Conservation (phyloP, 2,329 filamentous ascomycete species). For the Clathrospora elynae region DNA sequence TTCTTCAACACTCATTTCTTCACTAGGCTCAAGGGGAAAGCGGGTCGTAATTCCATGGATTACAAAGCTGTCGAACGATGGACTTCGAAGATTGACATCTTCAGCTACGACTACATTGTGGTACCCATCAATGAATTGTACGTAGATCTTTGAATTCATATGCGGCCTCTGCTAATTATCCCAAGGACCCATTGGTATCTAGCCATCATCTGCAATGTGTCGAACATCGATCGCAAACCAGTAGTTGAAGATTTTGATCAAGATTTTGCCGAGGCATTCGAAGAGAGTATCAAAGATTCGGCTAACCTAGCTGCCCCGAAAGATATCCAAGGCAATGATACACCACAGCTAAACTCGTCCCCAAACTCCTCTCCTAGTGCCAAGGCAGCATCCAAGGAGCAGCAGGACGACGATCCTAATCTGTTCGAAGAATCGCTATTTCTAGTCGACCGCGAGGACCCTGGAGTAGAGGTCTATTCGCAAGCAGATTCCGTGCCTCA, state of each 20-base stretch:
- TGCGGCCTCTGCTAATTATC: slow-evolving; percentile 7
- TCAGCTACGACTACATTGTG: slow-evolving; percentile 84
- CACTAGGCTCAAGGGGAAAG: slow-evolving; percentile 68
- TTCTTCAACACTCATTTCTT: slow-evolving; percentile 96
- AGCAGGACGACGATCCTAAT: slow-evolving; percentile 20
- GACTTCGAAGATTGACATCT: slow-evolving; percentile 84
- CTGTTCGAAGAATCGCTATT: slow-evolving; percentile 30
- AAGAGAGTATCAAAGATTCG: not conserved
- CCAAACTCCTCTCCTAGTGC: not conserved
- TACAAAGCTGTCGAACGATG: slow-evolving; percentile 85
- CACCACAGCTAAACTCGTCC: not conserved
- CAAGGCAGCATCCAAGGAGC: not conserved
- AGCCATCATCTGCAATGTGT: slow-evolving; percentile 90
- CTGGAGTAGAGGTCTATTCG: not conserved
- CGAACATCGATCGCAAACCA: slow-evolving; percentile 58
- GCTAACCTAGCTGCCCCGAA: not conserved
- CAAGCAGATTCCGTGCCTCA: not conserved
- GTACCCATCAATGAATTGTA: slow-evolving; percentile 84
- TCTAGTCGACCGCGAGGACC: slow-evolving; percentile 28
- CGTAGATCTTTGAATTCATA: slow-evolving; percentile 6
- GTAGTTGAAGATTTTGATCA: slow-evolving; percentile 20
- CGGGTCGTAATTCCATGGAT: slow-evolving; percentile 65
- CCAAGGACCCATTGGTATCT: slow-evolving; percentile 79
- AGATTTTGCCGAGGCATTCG: not conserved
- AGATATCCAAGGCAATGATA: not conserved